These are phyloP conservation scores for Boletus sensibilis DNA, from an alignment of 768 basidiomycete species.

Conservation along the genomic window DNA sequence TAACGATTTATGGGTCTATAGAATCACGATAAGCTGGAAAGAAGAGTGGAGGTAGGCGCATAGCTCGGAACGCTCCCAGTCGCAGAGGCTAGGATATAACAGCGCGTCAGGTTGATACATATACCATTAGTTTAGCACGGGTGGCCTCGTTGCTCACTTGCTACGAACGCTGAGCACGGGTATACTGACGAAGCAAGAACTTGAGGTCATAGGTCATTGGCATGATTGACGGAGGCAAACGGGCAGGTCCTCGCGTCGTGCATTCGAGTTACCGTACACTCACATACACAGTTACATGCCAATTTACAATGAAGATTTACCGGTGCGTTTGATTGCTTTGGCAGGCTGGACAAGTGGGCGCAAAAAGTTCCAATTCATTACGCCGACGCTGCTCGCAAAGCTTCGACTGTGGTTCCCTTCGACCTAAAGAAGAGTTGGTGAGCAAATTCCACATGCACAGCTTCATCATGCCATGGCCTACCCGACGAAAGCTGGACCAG, in stretches of 20 bases:
- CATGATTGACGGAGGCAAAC: not conserved
- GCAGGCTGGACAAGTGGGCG: not conserved
- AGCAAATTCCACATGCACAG: not conserved
- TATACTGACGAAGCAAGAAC: not conserved
- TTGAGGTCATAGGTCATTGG: not conserved
- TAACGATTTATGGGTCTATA: too few species aligned
- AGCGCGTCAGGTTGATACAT: not conserved
- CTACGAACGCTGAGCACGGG: not conserved
- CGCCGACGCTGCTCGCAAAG: not conserved
- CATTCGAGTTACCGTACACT: not conserved
- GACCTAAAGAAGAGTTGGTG: conserved; percentile 1
- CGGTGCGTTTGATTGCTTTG: not conserved
- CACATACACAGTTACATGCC: not conserved
- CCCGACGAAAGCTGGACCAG: conserved; percentile 26
- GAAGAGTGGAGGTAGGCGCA: too few species aligned
- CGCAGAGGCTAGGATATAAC: too few species aligned
- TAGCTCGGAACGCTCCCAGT: too few species aligned
- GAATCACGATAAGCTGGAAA: too few species aligned
- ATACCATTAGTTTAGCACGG: too few species aligned
- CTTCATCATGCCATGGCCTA: conserved; percentile 6
- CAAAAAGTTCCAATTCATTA: not conserved
- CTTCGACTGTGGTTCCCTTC: conserved; percentile 15
- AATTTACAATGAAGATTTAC: not conserved
- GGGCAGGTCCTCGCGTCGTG: not conserved
- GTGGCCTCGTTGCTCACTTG: too few species aligned